Evolutionary conservation across 2,329 filamentous ascomycete species (phyloP), one percentile per base, ranked within the genome.

Genomic region (Alternaria gansuensis): DNA sequence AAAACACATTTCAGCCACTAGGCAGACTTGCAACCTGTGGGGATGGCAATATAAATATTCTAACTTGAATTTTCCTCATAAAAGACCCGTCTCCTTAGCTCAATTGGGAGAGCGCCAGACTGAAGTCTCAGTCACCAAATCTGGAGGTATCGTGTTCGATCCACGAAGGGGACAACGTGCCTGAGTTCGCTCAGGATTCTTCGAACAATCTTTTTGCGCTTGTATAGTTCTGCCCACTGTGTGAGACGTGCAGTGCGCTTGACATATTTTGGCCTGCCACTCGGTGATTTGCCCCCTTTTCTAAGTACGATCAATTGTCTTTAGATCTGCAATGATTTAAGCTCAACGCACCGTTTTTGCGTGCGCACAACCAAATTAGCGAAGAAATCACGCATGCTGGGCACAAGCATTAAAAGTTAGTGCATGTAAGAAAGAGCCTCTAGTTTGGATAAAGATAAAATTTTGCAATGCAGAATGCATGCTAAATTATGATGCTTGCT

Each of bases 101-200:
- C 68, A 70, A 67, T 69, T 70, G 68, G 68, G 68, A 70, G 68
- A 70, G 68, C 68, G 68, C 68, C 68, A 70, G 68, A 70, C 68
- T 70, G 68, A 70, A 70, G 68, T 68, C 57, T 67, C 66, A 61
- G 68, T 70, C 68, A 68, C 52, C 66, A 68, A 66, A 70, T 70
- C 68, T 70, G 67, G 67, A 69, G 67, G 67, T 70, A 68, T 68
- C 65, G 67, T 66, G 67, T 70, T 70, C 68, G 68, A 70, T 70
- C 68, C 68, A 67, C 68, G 66, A 68, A 69, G 67, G 66, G 66
- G 68, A 69, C 68, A 70, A 54, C 62, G 53, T 63, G 61, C 63
- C 40, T 60, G 52, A 36, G 58, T 41, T 54, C 46, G 43, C 58
- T 46, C 45, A 43, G 55, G 63, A 51, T 49, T 26, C 39, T 59